phyloP scores from a whole-genome alignment of 352 stramenopile genomes.

The Pythium phragmitis region DNA sequence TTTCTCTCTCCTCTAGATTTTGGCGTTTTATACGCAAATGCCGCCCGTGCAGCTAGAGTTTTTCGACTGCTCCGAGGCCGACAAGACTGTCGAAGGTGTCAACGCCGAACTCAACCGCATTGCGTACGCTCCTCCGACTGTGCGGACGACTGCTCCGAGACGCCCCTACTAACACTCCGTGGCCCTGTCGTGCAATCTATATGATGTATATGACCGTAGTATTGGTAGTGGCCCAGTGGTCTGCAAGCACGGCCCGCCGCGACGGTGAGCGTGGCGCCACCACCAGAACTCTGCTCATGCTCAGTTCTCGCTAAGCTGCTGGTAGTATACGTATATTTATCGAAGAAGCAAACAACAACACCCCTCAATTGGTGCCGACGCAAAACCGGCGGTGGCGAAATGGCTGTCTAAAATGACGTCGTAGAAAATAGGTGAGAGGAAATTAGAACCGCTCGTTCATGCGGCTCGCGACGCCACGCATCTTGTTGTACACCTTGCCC shows the following conservation, averaged over 20 bases:
- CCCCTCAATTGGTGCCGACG: neutral
- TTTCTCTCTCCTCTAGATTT: conserved; percentile 43
- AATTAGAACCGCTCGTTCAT: conserved; percentile 97
- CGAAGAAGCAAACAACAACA: conserved; percentile 27
- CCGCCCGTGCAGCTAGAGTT: conserved; percentile 65
- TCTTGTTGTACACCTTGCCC: conserved; percentile 99
- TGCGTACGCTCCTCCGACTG: conserved; percentile 35
- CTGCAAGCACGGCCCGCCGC: conserved; percentile 5
- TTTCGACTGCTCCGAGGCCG: conserved; percentile 78
- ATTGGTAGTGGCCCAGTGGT: conserved; percentile 21
- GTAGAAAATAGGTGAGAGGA: neutral
- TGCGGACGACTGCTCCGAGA: conserved; percentile 7
- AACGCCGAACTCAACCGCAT: conserved; percentile 74
- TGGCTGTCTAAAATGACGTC: conserved; percentile 10
- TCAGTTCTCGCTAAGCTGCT: neutral
- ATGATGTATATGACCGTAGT: neutral
- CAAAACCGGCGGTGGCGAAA: neutral
- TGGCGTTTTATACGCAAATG: conserved; percentile 89
- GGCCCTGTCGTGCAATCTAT: neutral
- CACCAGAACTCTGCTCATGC: neutral
- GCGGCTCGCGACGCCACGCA: conserved; percentile 98
- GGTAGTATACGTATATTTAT: conserved; percentile 57
- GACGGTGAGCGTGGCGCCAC: conserved; percentile 7
- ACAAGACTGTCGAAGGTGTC: conserved; percentile 74
- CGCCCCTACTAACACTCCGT: conserved; percentile 30